phyloP scores from a whole-genome alignment of 2,329 filamentous ascomycete genomes.

The Thelonectria olida region DNA sequence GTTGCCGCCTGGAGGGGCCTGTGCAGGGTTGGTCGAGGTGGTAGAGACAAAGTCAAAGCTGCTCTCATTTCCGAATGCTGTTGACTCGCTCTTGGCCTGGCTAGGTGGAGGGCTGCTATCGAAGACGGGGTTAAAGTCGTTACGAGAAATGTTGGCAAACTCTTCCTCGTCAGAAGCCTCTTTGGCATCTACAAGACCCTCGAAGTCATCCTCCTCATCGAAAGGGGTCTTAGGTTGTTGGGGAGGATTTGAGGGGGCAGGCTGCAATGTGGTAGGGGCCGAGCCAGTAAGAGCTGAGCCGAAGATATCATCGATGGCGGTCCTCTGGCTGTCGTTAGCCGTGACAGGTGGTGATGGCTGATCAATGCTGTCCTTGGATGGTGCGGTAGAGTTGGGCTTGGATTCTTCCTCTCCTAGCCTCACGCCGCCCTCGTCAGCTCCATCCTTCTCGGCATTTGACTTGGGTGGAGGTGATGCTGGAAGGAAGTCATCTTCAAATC shows the following conservation, averaged over 20 bases:
- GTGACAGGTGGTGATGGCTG: conserved; percentile 45
- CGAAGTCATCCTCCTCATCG: conserved; percentile 83
- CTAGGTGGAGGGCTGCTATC: conserved; percentile 72
- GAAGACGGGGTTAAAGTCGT: conserved; percentile 85
- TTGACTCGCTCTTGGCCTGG: conserved; percentile 63
- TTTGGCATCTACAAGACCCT: conserved; percentile 84
- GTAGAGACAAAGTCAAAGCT: conserved; percentile 67
- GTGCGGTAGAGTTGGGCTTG: conserved; percentile 29
- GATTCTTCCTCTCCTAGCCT: conserved; percentile 16
- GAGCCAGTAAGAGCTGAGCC: conserved; percentile 44
- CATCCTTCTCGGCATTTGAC: conserved; percentile 29
- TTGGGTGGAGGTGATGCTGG: conserved; percentile 63
- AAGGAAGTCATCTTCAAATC: conserved; percentile 94
- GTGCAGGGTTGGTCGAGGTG: conserved; percentile 42
- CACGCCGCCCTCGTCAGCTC: conserved; percentile 20
- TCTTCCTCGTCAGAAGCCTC: conserved; percentile 83
- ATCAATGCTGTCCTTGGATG: conserved; percentile 41
- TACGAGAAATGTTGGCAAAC: conserved; percentile 77
- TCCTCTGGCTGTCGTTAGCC: conserved; percentile 42
- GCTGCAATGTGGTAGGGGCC: conserved; percentile 40
- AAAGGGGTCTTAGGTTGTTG: conserved; percentile 63
- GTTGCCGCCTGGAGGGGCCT: conserved; percentile 51
- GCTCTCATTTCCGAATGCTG: conserved; percentile 62
- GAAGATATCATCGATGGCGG: conserved; percentile 54
- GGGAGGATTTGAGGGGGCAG: conserved; percentile 45